Base-by-base conservation (phyloP, 176 grass and related monocot genomes). In the Oryza punctata region DNA sequence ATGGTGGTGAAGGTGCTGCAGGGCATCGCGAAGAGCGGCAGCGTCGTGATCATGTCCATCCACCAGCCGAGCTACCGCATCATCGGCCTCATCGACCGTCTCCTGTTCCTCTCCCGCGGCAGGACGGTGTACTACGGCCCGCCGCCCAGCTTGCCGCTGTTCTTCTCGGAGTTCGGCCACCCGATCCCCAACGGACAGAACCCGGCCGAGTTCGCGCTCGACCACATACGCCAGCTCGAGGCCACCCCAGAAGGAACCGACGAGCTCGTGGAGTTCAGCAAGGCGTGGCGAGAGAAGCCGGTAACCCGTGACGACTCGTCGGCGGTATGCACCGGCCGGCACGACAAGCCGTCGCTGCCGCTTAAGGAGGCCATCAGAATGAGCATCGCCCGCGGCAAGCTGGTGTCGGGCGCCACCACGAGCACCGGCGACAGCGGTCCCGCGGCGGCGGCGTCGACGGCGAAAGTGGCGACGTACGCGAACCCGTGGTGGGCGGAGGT, bases 41-140 rank as follows among this genome's bases (percentile, higher is more conserved):
- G 94, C 70, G 88, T 97, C 49, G 94, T 97, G 13, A 67, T 93
- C 12, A 86, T 97, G 85, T 91, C 94, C 3, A 84, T 97, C 52
- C 94, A 97, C 78, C 94, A 97, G 46, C 94, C 94, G 0, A 93
- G 91, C 70, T 93, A 93, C 73, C 94, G 94, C 21, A 93, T 97
- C 44, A 84, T 97, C 21, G 68, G 87, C 3, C 72, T 93, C 4
- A 89, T 97, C 12, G 87, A 93, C 47, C 77, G 91, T 0, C 89
- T 97, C 11, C 65, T 96, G 25, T 91, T 96, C 67, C 91, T 93
- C 29, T 93, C 94, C 52, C 74, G 87, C 21, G 94, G 94, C 0
- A 74, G 81, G 13, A 97, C 94, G 10, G 94, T 97, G 24, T 97
- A 91, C 91, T 91, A 89, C 52, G 94, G 86, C 2, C 72, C 91